Evolutionary conservation across 2,329 filamentous ascomycete species (phyloP).

Genomic region (Pseudogymnoascus destructans): DNA sequence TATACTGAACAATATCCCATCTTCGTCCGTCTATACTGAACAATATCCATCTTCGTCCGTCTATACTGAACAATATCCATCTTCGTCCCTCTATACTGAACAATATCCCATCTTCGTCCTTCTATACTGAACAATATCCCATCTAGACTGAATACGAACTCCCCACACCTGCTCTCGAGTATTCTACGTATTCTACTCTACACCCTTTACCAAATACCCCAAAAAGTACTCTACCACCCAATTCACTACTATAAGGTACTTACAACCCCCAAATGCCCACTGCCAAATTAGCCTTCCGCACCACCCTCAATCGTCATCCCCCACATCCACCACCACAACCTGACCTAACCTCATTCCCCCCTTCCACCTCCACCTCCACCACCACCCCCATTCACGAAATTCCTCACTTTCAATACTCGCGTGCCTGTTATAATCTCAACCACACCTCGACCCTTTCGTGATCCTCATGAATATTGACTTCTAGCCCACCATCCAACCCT

Average conservation of each 20-base stretch:
- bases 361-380: not conserved
- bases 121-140: no score
- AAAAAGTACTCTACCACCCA: not conserved
- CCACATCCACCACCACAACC: not conserved
- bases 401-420: not conserved
- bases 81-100: not conserved
- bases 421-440: not conserved
- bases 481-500: not conserved
- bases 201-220: not conserved
- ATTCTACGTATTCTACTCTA: no score
- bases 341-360: not conserved
- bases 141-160: no score
- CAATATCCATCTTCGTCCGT: no score
- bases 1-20: not conserved
- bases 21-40: no score
- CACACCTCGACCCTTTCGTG: not conserved
- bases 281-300: not conserved
- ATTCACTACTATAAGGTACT: not conserved
- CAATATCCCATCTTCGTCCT: not conserved
- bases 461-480: not conserved
- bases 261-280: not conserved
- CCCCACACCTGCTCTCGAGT: not conserved
- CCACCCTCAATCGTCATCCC: constrained; percentile 2
- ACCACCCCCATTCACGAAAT: not conserved
- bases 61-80: no score